Evolutionary conservation across 2,329 filamentous ascomycete species (phyloP).

Genomic region (Fusarium coicis): DNA sequence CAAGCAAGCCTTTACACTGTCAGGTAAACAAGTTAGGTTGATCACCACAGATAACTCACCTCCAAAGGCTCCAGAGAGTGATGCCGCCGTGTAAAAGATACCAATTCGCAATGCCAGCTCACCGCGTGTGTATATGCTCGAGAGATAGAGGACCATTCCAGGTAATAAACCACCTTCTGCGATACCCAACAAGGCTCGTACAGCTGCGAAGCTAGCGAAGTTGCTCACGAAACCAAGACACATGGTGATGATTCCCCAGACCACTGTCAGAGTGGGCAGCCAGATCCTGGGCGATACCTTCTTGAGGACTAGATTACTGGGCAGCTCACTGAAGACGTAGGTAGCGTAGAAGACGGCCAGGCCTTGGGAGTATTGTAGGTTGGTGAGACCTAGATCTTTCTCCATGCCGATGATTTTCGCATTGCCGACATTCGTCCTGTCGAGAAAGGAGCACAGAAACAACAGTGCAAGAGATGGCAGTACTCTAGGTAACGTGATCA

Average conservation of each 20-base stretch:
- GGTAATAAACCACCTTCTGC: conserved; percentile 50
- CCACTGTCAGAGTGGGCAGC: conserved; percentile 65
- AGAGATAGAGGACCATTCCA: conserved; percentile 75
- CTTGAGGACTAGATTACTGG: conserved; percentile 72
- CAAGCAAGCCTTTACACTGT: not conserved
- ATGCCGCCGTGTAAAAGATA: conserved; percentile 69
- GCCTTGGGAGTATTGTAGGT: conserved; percentile 72
- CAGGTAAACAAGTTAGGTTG: not conserved
- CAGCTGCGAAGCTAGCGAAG: conserved; percentile 68
- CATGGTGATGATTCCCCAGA: conserved; percentile 70
- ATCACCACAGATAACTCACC: not conserved
- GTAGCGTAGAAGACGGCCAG: conserved; percentile 73
- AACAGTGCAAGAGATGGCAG: not conserved
- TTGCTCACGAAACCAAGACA: conserved; percentile 64
- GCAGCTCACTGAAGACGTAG: conserved; percentile 70
- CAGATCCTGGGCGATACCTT: conserved; percentile 69
- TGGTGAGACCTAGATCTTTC: conserved; percentile 65
- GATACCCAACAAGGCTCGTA: conserved; percentile 45
- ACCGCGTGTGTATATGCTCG: conserved; percentile 67
- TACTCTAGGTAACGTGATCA: not conserved
- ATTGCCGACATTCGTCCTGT: conserved; percentile 80
- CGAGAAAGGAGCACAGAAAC: conserved; percentile 49
- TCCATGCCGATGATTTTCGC: conserved; percentile 73
- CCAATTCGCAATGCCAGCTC: conserved; percentile 73
- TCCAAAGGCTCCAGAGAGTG: conserved; percentile 50